Conservation (phyloP, 2,329 filamentous ascomycete genomes). For the Davidsoniella virescens region DNA sequence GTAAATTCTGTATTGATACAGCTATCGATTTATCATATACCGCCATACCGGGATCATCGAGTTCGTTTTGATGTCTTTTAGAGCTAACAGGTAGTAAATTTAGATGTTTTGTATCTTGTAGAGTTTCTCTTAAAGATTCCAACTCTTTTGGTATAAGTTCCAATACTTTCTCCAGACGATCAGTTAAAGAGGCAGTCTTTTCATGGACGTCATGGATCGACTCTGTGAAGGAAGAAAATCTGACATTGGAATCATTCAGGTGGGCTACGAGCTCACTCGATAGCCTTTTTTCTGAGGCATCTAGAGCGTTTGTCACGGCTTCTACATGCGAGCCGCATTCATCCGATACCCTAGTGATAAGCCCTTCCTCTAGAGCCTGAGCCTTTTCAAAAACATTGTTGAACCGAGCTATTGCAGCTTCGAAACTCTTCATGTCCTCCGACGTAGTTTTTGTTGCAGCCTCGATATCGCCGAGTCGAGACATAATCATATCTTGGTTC, state of each 20-base stretch:
- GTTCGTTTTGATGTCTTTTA: too few relatives aligned
- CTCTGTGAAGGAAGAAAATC: constrained; percentile 2
- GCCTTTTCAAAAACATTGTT: constrained; percentile 3
- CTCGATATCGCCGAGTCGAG: constrained; percentile 5
- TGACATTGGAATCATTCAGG: constrained; percentile 3
- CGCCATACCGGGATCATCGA: not conserved
- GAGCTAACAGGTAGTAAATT: not conserved
- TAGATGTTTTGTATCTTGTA: constrained; percentile 4
- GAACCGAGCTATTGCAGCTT: constrained; percentile 1
- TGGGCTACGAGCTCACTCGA: constrained; percentile 7
- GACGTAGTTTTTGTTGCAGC: not conserved
- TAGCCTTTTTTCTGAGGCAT: constrained; percentile 3
- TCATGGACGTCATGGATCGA: constrained; percentile 1
- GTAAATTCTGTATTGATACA: not conserved
- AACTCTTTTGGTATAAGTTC: constrained; percentile 9
- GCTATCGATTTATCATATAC: not conserved
- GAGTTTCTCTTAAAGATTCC: constrained; percentile 3
- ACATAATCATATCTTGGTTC: constrained; percentile 2
- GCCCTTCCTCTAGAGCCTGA: constrained; percentile 2
- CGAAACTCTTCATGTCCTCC: constrained; percentile 8
- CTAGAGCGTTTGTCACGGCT: not conserved
- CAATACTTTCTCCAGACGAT: constrained; percentile 1
- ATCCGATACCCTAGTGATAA: not conserved
- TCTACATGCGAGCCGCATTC: not conserved
- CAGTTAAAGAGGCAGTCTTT: constrained; percentile 5